Percentiles rank a stretch among this genome's conserved stretches.
These are phyloP conservation scores for Petunia hybrid DNA, from an alignment of 305 asterid species.

Conservation along the genomic window DNA sequence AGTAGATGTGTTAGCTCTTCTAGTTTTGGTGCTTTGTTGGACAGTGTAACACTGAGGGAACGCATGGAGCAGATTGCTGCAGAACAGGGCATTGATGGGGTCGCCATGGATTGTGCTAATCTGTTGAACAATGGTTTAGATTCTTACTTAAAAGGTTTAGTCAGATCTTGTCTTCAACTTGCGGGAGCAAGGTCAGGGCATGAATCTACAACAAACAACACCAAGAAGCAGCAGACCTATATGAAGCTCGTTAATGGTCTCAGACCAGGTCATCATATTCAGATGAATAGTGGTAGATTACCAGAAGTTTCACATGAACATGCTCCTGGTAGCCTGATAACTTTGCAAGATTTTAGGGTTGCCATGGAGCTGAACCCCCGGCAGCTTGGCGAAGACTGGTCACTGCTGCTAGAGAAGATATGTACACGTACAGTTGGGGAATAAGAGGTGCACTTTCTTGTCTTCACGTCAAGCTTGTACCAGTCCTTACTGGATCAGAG, in stretches of 20 bases:
- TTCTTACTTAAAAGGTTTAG: conserved; percentile 59
- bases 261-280: conserved; percentile 64
- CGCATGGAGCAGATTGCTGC: conserved; percentile 71
- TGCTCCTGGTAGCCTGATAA: conserved; percentile 46
- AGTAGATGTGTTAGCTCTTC: conserved; percentile 50
- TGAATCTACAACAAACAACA: conserved; percentile 46
- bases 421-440: conserved; percentile 68
- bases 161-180: conserved; percentile 58
- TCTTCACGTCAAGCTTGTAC: conserved; percentile 47
- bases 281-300: conserved; percentile 51
- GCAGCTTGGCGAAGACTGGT: conserved; percentile 95
- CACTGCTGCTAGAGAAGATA: conserved; percentile 79
- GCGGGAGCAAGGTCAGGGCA: conserved; percentile 53
- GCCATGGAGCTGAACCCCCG: conserved; percentile 89
- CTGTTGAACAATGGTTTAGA: conserved; percentile 68
- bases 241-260: conserved; percentile 70
- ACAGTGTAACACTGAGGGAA: conserved; percentile 57
- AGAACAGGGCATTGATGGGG: conserved; percentile 67
- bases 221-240: conserved; percentile 48
- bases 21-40: conserved; percentile 55
- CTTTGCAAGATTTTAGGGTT: conserved; percentile 80
- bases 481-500: conserved; percentile 58
- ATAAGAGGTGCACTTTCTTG: conserved; percentile 49
- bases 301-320: conserved; percentile 50
- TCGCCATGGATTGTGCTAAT: conserved; percentile 62